A percentile compares a stretch with the other conserved stretches of the same genome.
These are phyloP conservation scores for Gracilaria domingensis DNA, from an alignment of 23 red algal genomes.

Conservation along the genomic window DNA sequence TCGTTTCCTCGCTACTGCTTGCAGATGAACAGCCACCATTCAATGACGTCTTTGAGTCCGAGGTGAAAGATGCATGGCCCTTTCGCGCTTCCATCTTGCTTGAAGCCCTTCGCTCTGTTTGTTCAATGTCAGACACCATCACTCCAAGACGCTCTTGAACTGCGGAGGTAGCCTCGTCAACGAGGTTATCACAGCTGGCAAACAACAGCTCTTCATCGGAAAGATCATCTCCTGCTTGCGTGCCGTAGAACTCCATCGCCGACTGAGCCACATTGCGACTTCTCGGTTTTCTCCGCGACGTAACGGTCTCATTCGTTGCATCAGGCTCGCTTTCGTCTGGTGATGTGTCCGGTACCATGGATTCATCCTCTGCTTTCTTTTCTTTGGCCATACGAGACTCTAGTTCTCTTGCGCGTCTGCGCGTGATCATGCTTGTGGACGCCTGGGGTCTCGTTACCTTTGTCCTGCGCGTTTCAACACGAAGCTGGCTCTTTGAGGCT, in stretches of 20 bases:
- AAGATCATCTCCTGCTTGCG: conserved; percentile 35
- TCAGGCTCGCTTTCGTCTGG: background rate
- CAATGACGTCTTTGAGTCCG: background rate
- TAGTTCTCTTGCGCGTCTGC: conserved; percentile 1
- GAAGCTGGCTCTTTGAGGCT: background rate
- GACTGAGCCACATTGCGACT: conserved; percentile 41
- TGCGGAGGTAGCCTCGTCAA: conserved; percentile 41
- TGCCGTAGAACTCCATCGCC: conserved; percentile 55
- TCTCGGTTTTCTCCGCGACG: background rate
- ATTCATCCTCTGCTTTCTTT: background rate
- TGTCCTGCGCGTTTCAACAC: background rate
- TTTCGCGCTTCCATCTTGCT: background rate
- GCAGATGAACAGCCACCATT: background rate
- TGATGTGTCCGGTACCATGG: background rate
- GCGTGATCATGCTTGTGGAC: background rate
- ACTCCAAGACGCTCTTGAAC: conserved; percentile 34
- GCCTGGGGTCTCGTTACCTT: background rate
- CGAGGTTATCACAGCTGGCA: conserved; percentile 43
- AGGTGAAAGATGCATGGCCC: background rate
- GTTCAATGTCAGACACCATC: background rate
- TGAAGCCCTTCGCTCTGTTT: background rate
- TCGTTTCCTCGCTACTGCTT: conserved; percentile 5
- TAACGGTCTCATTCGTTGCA: background rate
- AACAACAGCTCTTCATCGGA: conserved; percentile 64
- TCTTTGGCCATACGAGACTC: background rate